These are phyloP conservation scores for Daldinia sp. DNA, from an alignment of 2,329 filamentous ascomycete genomes.

Conservation along the genomic window DNA sequence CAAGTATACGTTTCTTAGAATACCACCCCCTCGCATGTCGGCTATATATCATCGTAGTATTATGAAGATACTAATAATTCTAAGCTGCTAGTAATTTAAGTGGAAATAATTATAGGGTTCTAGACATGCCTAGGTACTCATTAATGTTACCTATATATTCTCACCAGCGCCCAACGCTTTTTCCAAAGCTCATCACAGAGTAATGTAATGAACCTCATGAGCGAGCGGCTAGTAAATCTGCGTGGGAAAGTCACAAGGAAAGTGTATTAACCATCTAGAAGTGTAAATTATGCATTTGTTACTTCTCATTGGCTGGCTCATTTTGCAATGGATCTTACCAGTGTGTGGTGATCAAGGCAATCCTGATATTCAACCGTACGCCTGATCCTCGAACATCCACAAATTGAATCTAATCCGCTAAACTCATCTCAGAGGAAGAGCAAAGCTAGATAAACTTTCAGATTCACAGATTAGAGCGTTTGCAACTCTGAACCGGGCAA, in stretches of 20 bases:
- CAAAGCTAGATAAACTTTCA: background rate
- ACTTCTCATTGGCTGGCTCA: background rate
- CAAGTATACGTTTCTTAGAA: background rate
- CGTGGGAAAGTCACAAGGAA: background rate
- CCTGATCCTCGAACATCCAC: background rate
- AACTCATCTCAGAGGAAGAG: background rate
- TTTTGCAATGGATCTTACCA: constrained; percentile 1
- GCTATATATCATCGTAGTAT: constrained; percentile 15
- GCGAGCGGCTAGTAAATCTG: background rate
- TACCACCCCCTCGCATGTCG: constrained; percentile 19
- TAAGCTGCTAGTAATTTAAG: background rate
- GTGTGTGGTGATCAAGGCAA: background rate
- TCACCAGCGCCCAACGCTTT: background rate
- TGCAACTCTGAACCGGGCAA: background rate
- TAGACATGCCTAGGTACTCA: background rate
- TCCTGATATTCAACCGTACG: constrained; percentile 6
- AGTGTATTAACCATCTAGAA: background rate
- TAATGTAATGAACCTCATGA: background rate
- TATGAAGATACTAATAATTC: background rate
- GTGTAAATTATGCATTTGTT: constrained; percentile 6
- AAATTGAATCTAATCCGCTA: background rate
- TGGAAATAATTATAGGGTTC: background rate
- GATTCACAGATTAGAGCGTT: background rate
- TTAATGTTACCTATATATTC: background rate
- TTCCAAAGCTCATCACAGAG: background rate